phyloP scores from a whole-genome alignment of 2,329 filamentous ascomycete species.

The Colletotrichum eremochloae region DNA sequence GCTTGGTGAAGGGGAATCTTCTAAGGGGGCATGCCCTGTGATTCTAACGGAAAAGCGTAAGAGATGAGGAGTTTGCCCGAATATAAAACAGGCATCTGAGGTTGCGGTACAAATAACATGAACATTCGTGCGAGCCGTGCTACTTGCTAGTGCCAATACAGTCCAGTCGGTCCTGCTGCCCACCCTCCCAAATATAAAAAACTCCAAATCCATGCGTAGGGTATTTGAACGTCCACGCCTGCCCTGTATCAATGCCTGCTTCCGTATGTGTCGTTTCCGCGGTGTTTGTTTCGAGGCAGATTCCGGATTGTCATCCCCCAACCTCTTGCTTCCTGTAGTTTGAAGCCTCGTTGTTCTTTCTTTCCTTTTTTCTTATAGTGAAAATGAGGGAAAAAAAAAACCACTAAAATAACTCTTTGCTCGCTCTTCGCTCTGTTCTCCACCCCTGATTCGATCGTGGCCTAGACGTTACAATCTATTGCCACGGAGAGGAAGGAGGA shows the following conservation, averaged over 20 bases:
- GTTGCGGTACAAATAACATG: neutral
- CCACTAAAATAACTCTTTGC: neutral
- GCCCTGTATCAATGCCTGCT: constrained; percentile 8
- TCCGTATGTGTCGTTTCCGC: neutral
- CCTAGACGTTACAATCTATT: neutral
- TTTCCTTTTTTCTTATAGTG: no score
- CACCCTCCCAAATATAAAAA: constrained; percentile 9
- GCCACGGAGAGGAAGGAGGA: neutral
- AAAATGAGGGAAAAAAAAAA: neutral
- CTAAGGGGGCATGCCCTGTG: constrained; percentile 10
- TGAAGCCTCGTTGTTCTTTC: neutral
- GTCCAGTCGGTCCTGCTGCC: constrained; percentile 15
- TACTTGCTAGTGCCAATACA: constrained; percentile 14
- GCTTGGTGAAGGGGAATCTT: neutral
- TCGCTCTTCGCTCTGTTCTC: neutral
- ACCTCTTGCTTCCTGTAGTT: neutral
- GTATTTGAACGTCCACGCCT: constrained; percentile 39
- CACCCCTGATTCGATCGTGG: neutral
- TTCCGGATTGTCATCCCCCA: neutral
- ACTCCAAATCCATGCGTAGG: constrained; percentile 40
- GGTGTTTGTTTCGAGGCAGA: constrained; percentile 2
- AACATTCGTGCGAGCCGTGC: constrained; percentile 6
- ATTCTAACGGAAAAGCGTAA: constrained; percentile 35
- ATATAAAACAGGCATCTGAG: constrained; percentile 17
- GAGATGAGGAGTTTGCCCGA: constrained; percentile 27